phyloP scores from a whole-genome alignment of 257 asterid species.

The Striga asiatica region DNA sequence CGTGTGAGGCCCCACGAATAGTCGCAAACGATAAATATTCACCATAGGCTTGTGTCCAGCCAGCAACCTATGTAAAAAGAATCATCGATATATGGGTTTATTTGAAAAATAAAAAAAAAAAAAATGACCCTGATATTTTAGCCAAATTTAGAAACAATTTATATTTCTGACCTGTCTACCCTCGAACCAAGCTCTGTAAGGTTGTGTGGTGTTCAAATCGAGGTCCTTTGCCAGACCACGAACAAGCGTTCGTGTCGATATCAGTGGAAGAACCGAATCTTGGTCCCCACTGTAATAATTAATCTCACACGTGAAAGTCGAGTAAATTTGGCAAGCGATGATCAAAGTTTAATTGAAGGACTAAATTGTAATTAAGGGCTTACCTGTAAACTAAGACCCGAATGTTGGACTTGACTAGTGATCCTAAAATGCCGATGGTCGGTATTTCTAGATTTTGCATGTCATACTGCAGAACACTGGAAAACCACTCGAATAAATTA shows the following conservation, averaged over 20 bases:
- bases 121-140: not conserved
- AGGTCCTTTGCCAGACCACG: conserved; percentile 44
- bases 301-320: no score
- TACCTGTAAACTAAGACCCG: conserved; percentile 47
- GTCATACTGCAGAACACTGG: conserved; percentile 32
- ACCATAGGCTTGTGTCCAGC: conserved; percentile 67
- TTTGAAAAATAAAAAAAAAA: no score
- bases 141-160: not conserved
- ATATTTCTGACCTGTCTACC: conserved; percentile 21
- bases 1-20: conserved; percentile 80
- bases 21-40: conserved; percentile 58
- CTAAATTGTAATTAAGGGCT: no score
- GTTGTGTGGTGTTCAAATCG: conserved; percentile 34
- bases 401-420: conserved; percentile 25
- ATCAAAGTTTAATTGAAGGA: no score
- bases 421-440: conserved; percentile 29
- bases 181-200: conserved; percentile 56
- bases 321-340: no score
- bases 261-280: conserved; percentile 73
- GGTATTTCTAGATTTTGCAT: conserved; percentile 38
- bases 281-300: conserved; percentile 92
- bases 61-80: conserved; percentile 43
- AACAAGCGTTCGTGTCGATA: conserved; percentile 47
- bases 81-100: no score
- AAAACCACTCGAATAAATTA: conserved; percentile 16